Percentiles rank a stretch among this genome's conserved stretches.
Conservation (phyloP, 2,329 filamentous ascomycete genomes). For the Furcasterigmium sp. region DNA sequence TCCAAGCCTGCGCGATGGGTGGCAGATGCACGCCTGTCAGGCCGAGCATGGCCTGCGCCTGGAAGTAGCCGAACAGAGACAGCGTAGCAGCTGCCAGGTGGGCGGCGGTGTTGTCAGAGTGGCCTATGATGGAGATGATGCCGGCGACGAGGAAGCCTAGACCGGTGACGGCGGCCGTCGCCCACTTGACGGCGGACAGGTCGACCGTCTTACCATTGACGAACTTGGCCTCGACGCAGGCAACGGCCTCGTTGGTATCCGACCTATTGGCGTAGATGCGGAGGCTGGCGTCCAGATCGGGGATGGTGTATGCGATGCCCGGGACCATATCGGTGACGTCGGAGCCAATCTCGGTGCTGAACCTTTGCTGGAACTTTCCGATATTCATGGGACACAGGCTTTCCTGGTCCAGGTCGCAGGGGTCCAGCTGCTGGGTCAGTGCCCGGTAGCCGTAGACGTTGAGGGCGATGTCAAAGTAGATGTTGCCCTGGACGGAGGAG, state of each 20-base stretch:
- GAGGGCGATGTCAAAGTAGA: slow-evolving; percentile 70
- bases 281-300: slow-evolving; percentile 84
- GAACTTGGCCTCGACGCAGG: slow-evolving; percentile 81
- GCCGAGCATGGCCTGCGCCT: slow-evolving; percentile 86
- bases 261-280: slow-evolving; percentile 75
- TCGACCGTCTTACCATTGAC: slow-evolving; percentile 93
- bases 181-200: slow-evolving; percentile 83
- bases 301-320: slow-evolving; percentile 80
- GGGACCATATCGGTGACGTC: slow-evolving; percentile 63
- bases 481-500: slow-evolving; percentile 76
- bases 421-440: slow-evolving; percentile 63
- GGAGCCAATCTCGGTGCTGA: slow-evolving; percentile 57
- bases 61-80: slow-evolving; percentile 93
- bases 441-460: slow-evolving; percentile 79
- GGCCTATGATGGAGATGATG: slow-evolving; percentile 82
- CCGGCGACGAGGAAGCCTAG: slow-evolving; percentile 80
- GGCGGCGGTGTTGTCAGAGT: slow-evolving; percentile 89
- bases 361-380: slow-evolving; percentile 72
- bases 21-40: slow-evolving; percentile 77
- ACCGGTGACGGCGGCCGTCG: slow-evolving; percentile 81
- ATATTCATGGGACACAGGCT: slow-evolving; percentile 90
- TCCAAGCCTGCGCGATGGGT: slow-evolving; percentile 87
- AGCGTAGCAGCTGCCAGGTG: slow-evolving; percentile 92
- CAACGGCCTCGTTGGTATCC: slow-evolving; percentile 56
- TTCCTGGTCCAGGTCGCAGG: slow-evolving; percentile 63